These are phyloP conservation scores for Sordaria brevicollis DNA, from an alignment of 495 filamentous ascomycete genomes.

Conservation along the genomic window DNA sequence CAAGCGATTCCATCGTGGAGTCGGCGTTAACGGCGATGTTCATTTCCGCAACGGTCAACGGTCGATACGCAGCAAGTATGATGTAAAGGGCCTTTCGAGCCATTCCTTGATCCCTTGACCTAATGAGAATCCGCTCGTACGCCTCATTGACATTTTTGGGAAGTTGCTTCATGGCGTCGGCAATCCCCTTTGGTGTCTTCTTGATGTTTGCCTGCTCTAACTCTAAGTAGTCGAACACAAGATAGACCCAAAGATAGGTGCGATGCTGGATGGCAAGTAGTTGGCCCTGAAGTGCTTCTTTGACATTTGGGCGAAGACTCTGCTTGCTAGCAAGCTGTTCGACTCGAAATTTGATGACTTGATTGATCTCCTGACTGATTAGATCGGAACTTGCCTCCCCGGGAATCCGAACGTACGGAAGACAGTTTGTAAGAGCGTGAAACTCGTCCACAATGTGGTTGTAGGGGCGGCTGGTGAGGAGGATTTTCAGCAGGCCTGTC, in stretches of 20 bases:
- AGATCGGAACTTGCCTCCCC: constrained; percentile 26
- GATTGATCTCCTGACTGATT: constrained; percentile 3
- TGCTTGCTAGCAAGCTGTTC: background rate
- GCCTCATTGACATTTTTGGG: constrained; percentile 11
- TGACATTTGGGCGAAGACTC: background rate
- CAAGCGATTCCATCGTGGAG: background rate
- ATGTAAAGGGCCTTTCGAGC: constrained; percentile 9
- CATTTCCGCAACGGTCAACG: constrained; percentile 8
- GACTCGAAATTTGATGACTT: background rate
- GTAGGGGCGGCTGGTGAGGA: constrained; percentile 31
- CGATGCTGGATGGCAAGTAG: constrained; percentile 4
- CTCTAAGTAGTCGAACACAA: constrained; percentile 8
- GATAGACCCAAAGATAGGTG: constrained; percentile 12
- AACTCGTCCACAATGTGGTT: constrained; percentile 14
- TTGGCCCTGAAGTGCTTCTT: background rate
- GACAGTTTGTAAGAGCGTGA: constrained; percentile 9
- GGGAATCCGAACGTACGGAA: constrained; percentile 18
- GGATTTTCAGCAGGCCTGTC: background rate
- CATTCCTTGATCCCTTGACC: background rate
- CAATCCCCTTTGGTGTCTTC: constrained; percentile 5
- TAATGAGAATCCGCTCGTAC: constrained; percentile 15
- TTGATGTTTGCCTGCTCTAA: background rate
- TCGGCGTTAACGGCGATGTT: constrained; percentile 5
- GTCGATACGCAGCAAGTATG: constrained; percentile 9
- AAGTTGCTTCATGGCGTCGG: background rate